Evolutionary conservation across 2,329 filamentous ascomycete species (phyloP), one percentile per base, ranked within the genome.

Genomic region (Plectosphaerella cucumerina): DNA sequence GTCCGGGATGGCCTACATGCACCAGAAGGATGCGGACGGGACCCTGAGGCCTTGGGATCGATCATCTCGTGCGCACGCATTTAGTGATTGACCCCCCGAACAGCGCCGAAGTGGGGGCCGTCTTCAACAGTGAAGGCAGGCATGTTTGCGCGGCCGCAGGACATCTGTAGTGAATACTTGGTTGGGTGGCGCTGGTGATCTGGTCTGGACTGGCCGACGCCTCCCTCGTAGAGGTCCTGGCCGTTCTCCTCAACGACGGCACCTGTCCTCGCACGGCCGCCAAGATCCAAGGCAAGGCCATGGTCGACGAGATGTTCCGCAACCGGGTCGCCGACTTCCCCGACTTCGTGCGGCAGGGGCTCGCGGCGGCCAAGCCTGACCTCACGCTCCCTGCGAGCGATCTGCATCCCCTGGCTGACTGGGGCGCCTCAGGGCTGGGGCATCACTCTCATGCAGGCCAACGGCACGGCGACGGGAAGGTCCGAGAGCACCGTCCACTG

Each of bases 391-490:
- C 64, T 0, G 54, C 76, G 2, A 65, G 71, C 1, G 78, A 84
- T 26, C 49, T 85, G 12, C 85, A 79, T 57, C 71, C 71, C 1
- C 61, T 71, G 2, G 45, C 64, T 0, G 60, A 63, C 1, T 59
- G n/a, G 77, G 53, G 74, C 72, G 41, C 77, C 82, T 0, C 83
- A 87, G 59, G 85, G 85, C 12, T 87, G 82, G 82, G 82, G 83
- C 0, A 65, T 87, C 31, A 77, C 73, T 0, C 82, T 82, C 46
- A 78, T 84, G 73, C 62, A 84, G 12, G 78, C 64, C 15, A 62
- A 66, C 18, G 72, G 73, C 1, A 74, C 73, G 1, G 57, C 62
- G 1, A 81, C 81, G 3, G 81, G 82, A 0, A 70, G 82, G 9
- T 78, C 77, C 0, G 63, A 56, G 3, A 68, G 71, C 2, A 82